Percentiles rank a stretch among this genome's conserved stretches.
Evolutionary conservation across 768 basidiomycete species (phyloP).

Genomic region (Pisolithus marmoratus): DNA sequence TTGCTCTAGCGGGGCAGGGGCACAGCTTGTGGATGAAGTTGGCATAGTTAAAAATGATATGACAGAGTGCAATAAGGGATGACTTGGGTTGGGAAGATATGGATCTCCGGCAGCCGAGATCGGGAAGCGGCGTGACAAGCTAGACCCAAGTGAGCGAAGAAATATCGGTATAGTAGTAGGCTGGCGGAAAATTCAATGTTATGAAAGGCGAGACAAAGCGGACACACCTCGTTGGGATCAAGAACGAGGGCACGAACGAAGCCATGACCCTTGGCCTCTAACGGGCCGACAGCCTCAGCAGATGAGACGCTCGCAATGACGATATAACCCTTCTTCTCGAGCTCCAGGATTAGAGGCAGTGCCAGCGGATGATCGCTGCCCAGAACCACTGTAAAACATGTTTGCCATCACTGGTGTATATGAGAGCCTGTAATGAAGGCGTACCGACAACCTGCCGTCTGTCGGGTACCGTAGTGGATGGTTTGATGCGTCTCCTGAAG

Average conservation of each 20-base stretch:
- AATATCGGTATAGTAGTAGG: conserved; percentile 68
- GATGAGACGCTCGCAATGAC: conserved; percentile 75
- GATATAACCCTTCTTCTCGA: conserved; percentile 78
- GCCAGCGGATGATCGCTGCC: conserved; percentile 75
- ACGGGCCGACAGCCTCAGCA: conserved; percentile 53
- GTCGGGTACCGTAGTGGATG: conserved; percentile 28
- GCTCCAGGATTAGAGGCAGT: conserved; percentile 62
- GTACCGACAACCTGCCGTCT: conserved; percentile 43
- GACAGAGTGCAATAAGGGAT: conserved; percentile 71
- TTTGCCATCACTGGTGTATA: conserved; percentile 1
- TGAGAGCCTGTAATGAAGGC: conserved; percentile 7
- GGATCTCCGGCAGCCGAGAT: conserved; percentile 77
- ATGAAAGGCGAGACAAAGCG: not conserved
- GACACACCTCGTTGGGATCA: conserved; percentile 64
- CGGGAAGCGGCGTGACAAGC: conserved; percentile 79
- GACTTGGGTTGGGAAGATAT: conserved; percentile 56
- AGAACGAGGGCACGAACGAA: conserved; percentile 79
- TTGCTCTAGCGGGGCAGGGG: conserved; percentile 63
- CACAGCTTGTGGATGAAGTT: conserved; percentile 27
- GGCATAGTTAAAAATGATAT: conserved; percentile 69
- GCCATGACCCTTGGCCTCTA: conserved; percentile 66
- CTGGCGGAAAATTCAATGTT: conserved; percentile 32
- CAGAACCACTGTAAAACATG: conserved; percentile 52
- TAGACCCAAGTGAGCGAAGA: conserved; percentile 74
- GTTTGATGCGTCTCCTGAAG: conserved; percentile 18